A percentile compares a stretch with the other conserved stretches of the same genome.
Conservation (phyloP, 495 filamentous ascomycete species). For the Neurospora sp. region DNA sequence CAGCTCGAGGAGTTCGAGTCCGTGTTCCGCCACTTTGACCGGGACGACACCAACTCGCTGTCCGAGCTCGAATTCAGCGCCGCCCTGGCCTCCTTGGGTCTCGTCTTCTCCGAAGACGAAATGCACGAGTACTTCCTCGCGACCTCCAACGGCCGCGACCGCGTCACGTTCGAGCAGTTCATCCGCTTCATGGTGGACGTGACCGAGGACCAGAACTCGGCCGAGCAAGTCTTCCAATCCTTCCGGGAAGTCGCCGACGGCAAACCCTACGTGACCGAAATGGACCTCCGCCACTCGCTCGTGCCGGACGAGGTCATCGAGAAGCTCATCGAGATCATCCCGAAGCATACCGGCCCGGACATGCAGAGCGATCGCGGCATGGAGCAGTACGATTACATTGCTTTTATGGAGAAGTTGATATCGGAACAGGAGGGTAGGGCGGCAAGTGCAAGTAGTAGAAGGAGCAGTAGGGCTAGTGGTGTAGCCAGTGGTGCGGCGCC, state of each 20-base stretch:
- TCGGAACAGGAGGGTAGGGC: constrained; percentile 9
- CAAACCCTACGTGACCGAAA: constrained; percentile 96
- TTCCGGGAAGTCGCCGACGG: constrained; percentile 97
- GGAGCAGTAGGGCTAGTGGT: background rate
- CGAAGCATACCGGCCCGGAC: constrained; percentile 67
- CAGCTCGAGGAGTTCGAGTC: constrained; percentile 97
- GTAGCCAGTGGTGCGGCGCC: background rate
- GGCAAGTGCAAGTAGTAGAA: constrained; percentile 1
- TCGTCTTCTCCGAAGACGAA: constrained; percentile 91
- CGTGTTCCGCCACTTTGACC: constrained; percentile 95
- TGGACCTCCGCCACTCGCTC: constrained; percentile 86
- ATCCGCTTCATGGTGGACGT: constrained; percentile 98
- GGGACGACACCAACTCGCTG: constrained; percentile 83
- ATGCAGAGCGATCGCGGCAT: constrained; percentile 64
- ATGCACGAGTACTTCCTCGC: constrained; percentile 87
- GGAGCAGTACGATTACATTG: constrained; percentile 82
- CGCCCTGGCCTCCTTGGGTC: constrained; percentile 80
- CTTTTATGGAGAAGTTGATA: constrained; percentile 79
- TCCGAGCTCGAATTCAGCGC: constrained; percentile 92
- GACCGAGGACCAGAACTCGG: constrained; percentile 96
- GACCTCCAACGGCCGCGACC: constrained; percentile 60
- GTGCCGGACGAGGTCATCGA: constrained; percentile 95
- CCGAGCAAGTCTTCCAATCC: constrained; percentile 93
- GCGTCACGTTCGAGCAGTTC: constrained; percentile 96
- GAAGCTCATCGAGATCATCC: constrained; percentile 79